Conservation (phyloP, 2,329 filamentous ascomycete genomes). For the Byssothecium circinans region DNA sequence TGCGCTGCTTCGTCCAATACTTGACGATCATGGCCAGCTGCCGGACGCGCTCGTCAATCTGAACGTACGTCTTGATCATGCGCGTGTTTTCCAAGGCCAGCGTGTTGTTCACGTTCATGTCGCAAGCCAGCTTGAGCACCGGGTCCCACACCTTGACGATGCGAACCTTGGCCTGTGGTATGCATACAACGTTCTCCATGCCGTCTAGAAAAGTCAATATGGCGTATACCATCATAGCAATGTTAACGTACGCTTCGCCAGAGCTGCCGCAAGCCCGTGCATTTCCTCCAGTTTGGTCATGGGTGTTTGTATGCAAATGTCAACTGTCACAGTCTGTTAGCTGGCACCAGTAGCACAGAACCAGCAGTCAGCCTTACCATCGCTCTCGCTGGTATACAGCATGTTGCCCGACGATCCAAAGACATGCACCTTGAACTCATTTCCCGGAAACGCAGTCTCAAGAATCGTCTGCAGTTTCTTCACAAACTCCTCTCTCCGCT, state of each 20-base stretch:
- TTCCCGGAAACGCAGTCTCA: conserved; percentile 87
- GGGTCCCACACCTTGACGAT: conserved; percentile 99
- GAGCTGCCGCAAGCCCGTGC: conserved; percentile 83
- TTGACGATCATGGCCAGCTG: conserved; percentile 96
- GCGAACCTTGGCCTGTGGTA: conserved; percentile 91
- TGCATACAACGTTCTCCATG: conserved; percentile 95
- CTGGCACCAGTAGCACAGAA: conserved; percentile 17
- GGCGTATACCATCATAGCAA: conserved; percentile 1
- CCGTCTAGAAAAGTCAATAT: conserved; percentile 65
- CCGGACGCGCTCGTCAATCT: conserved; percentile 86
- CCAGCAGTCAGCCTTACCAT: conserved; percentile 63
- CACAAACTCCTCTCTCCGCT: conserved; percentile 74
- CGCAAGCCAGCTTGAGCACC: conserved; percentile 82
- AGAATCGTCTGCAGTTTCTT: conserved; percentile 84
- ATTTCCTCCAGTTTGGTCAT: conserved; percentile 87
- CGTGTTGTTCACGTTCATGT: conserved; percentile 99
- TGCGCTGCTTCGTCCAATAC: conserved; percentile 90
- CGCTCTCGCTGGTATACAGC: conserved; percentile 91
- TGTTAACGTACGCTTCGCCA: conserved; percentile 74
- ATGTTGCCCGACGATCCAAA: conserved; percentile 98
- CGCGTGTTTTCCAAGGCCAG: conserved; percentile 92
- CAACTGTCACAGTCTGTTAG: conserved; percentile 63
- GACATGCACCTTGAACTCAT: conserved; percentile 85
- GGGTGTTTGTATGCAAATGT: conserved; percentile 94
- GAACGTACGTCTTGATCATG: conserved; percentile 96